Evolutionary conservation across 345 rosid species (phyloP).

Genomic region (Brassica incana): DNA sequence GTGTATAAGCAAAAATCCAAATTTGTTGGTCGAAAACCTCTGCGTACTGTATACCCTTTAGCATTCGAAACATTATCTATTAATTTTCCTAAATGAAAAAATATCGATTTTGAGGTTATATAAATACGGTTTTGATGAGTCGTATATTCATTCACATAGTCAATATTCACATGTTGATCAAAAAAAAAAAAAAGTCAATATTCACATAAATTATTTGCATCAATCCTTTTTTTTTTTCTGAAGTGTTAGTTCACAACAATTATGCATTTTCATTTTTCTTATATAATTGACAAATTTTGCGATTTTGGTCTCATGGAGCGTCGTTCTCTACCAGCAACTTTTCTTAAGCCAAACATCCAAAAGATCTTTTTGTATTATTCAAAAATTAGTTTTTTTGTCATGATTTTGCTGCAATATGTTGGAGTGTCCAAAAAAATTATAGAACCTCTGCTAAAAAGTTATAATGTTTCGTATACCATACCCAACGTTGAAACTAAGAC

Average conservation of each 20-base stretch:
- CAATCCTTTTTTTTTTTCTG: conserved; percentile 2
- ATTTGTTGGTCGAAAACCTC: not conserved
- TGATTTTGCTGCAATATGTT: not conserved
- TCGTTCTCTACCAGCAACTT: conserved; percentile 12
- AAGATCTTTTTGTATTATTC: not conserved
- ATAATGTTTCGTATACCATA: not conserved
- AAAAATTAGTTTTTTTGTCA: not conserved
- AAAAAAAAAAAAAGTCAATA: too few species aligned
- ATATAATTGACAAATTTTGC: conserved; percentile 4
- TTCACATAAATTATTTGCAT: not conserved
- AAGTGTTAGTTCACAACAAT: not conserved
- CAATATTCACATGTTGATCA: not conserved
- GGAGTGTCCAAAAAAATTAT: not conserved
- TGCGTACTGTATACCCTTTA: not conserved
- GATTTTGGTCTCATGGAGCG: conserved; percentile 14
- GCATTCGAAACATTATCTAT: not conserved
- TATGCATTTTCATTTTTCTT: conserved; percentile 9
- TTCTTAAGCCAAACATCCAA: conserved; percentile 20
- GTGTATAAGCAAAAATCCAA: not conserved
- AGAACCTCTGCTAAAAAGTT: not conserved
- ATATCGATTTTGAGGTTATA: not conserved
- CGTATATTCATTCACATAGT: not conserved
- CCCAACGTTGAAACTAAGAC: not conserved
- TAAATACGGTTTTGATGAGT: not conserved
- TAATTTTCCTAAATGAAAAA: not conserved